Base-by-base conservation (phyloP, 768 basidiomycete species). In the Atractiella rhizophila region DNA sequence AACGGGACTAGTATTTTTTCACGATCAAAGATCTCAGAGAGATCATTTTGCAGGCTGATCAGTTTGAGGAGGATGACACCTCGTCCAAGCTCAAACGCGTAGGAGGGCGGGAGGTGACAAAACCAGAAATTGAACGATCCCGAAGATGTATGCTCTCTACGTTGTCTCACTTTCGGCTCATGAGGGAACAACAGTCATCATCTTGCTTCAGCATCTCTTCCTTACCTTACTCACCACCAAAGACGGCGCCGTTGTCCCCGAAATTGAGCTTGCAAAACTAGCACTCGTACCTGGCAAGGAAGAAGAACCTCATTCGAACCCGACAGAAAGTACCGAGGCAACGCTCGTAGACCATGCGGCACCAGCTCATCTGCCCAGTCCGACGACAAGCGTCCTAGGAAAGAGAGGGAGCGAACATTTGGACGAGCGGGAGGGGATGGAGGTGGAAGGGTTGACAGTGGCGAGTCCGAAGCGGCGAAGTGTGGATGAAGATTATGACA, bases 21-120 rank as follows among this genome's bases (percentile, higher is more conserved):
- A 88, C 83, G n/a, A 82, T 91, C 58, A 76, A 70, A 54, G 79
- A 85, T 27, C 68, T 91, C 21, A 68, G 85, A 25, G 72, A 74
- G 16, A 73, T 76, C 5, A 71, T 88, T 8, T 43, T 62, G 61
- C 24, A 69, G 66, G 16, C 64, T 73, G 62, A 76, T 46, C 77
- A 82, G 50, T 28, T 40, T 23, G 28, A 38, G 27, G 33, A 40
- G 31, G 26, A 28, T 5, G 4, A 20, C 2, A 16, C 26, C 25
- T 24, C 24, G 15, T 59, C 82, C 33, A 74, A 74, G 56, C 67
- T 68, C 39, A 78, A 81, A 56, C 71, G 82, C 10, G 83, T 91
- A 16, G 83, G 83, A 28, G 85, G 85, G 7, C 65, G 83, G 32
- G 56, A 79, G 32, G 75, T 88, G 26, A 79, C 78, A 0, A 62